Percentiles rank a stretch among this genome's conserved stretches.
Conservation (phyloP, 1,284 basidiomycete species). For the Xerocomus minutiporus region DNA sequence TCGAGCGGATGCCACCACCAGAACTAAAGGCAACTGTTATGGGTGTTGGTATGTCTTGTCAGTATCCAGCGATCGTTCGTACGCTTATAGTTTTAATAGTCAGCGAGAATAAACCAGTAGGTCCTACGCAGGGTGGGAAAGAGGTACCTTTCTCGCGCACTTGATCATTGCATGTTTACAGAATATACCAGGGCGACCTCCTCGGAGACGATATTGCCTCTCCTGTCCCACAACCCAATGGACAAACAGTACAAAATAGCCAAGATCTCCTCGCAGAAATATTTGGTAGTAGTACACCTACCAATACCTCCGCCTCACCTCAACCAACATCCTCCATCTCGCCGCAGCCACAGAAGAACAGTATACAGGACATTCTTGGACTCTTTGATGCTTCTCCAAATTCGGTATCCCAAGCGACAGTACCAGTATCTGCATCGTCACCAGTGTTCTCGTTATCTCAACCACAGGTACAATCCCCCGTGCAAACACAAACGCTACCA, state of each 20-base stretch:
- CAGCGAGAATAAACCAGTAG: constrained; percentile 91
- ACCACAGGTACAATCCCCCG: constrained; percentile 31
- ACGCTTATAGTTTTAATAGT: constrained; percentile 42
- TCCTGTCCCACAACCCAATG: constrained; percentile 34
- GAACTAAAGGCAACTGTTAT: constrained; percentile 93
- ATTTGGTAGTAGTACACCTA: constrained; percentile 61
- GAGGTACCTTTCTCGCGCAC: constrained; percentile 46
- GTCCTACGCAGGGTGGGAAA: constrained; percentile 75
- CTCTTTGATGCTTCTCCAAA: constrained; percentile 65
- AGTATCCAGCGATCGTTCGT: neutral
- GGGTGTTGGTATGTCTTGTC: constrained; percentile 62
- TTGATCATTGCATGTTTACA: constrained; percentile 6
- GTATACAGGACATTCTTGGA: constrained; percentile 88
- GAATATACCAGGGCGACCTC: constrained; percentile 55
- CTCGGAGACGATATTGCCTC: constrained; percentile 68
- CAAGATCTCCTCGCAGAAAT: constrained; percentile 93
- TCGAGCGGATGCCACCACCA: constrained; percentile 98
- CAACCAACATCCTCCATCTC: constrained; percentile 40
- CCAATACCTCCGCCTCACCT: constrained; percentile 39
- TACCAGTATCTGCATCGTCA: constrained; percentile 21
- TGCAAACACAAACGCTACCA: constrained; percentile 32
- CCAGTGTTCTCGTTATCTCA: constrained; percentile 36
- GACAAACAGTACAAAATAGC: constrained; percentile 59
- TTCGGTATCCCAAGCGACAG: constrained; percentile 35
- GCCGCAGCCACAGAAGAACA: constrained; percentile 49